Conservation (phyloP, 164 flowering plant species). For the Vitis rupestris region DNA sequence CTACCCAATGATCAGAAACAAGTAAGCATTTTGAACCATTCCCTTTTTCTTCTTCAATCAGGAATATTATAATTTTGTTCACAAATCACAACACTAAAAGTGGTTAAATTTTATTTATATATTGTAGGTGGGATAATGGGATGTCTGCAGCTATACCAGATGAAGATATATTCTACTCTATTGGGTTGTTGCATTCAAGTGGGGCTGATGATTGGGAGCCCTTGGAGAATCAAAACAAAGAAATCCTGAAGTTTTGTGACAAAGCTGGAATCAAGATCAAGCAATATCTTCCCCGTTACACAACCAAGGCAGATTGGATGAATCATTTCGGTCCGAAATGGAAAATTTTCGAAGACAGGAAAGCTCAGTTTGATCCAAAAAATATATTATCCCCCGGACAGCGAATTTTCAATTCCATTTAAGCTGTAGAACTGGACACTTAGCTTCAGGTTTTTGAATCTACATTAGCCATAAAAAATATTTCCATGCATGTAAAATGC, state of each 20-base stretch:
- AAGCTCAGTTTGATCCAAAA: conserved; percentile 72
- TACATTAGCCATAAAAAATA: too few relatives aligned
- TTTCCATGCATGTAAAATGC: too few relatives aligned
- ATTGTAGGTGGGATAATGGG: conserved; percentile 73
- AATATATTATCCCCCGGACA: conserved; percentile 77
- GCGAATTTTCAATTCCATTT: conserved; percentile 46
- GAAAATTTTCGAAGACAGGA: conserved; percentile 49
- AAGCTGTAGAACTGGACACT: neutral
- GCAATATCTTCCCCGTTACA: conserved; percentile 71
- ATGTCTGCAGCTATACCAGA: conserved; percentile 74
- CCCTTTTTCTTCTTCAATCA: neutral
- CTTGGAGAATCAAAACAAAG: conserved; percentile 49
- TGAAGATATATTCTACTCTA: conserved; percentile 73
- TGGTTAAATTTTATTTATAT: neutral
- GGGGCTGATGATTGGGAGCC: conserved; percentile 36
- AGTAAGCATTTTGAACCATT: conserved; percentile 34
- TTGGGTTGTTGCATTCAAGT: conserved; percentile 65
- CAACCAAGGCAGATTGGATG: conserved; percentile 52
- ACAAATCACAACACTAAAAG: neutral
- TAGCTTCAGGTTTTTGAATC: neutral
- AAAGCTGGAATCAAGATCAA: conserved; percentile 46
- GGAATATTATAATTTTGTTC: neutral
- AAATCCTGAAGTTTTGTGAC: conserved; percentile 54
- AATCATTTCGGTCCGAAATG: conserved; percentile 80
- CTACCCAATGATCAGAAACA: conserved; percentile 65